Evolutionary conservation across 108 stramenopile species (phyloP).

Genomic region (Fragilariopsis cylindrus): DNA sequence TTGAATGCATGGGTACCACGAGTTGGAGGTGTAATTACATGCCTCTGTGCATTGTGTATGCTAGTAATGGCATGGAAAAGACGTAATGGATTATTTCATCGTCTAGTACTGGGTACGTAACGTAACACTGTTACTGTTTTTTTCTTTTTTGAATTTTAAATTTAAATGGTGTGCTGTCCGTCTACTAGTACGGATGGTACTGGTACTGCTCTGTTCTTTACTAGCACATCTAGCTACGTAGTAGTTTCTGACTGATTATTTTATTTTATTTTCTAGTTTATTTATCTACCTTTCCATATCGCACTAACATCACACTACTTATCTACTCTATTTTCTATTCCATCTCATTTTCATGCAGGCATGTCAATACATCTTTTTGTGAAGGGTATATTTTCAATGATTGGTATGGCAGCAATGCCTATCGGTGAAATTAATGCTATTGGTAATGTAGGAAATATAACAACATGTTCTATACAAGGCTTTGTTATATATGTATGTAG

Average conservation of each 20-base stretch:
- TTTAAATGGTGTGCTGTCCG: no score
- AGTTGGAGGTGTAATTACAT: neutral
- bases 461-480: neutral
- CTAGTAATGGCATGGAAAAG: neutral
- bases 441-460: neutral
- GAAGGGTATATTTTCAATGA: neutral
- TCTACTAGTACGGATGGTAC: no score
- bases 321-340: no score
- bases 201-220: no score
- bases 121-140: no score
- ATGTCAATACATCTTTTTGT: neutral
- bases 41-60: neutral
- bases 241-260: no score
- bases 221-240: no score
- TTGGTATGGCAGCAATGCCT: neutral
- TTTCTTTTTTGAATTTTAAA: no score
- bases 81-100: neutral
- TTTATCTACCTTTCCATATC: no score
- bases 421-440: neutral
- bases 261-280: no score
- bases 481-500: neutral
- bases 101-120: neutral
- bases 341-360: neutral
- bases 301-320: no score
- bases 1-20: neutral